Base-by-base conservation (phyloP, 805 yeast species). In the Hanseniaspora guilliermondii region DNA sequence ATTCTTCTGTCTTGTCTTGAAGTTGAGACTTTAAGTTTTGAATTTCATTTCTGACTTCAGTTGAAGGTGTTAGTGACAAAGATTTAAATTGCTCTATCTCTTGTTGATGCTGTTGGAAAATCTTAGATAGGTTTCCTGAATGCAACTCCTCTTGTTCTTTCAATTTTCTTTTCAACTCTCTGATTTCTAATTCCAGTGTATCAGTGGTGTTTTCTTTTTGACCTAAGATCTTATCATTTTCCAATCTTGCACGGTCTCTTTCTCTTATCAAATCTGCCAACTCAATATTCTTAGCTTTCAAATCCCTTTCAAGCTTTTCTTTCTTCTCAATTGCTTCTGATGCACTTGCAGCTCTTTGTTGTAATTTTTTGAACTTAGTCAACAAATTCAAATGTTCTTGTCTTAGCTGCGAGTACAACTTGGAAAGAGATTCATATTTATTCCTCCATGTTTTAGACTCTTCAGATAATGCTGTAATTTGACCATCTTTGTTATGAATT, bases 361-460 rank as follows among this genome's bases (percentile, higher is more conserved):
- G 94, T 47, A 83, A 75, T 60, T 83, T 82, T 65, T 89, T 88
- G 64, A 83, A 83, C 64, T 83, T 83, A 50, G 84, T 75, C 64
- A 89, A 74, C 55, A 88, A 69, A 58, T 82, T 84, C 62, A 89
- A 74, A 65, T 89, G 96, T 68, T 89, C 97, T 68, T 86, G 94
- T 64, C 97, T 83, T 60, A 89, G 73, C 68, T 88, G 96, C 1
- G 95, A 82, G 67, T 89, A 89, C 59, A 89, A 73, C 63, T 87
- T 87, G 6, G 96, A 96, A 58, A 89, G 74, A 0, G 93, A 76
- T 64, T 88, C 96, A 68, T 89, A 89, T 70, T 89, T 89, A 53
- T 78, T 78, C 58, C 85, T 80, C 95, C 96, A 89, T 57, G 78
- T 76, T 27, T 67, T 71, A 41, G 85, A 75, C 67, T 88, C 95